Evolutionary conservation across 106 monocot genomes (phyloP).

Genomic region (Dendrobium nobile): DNA sequence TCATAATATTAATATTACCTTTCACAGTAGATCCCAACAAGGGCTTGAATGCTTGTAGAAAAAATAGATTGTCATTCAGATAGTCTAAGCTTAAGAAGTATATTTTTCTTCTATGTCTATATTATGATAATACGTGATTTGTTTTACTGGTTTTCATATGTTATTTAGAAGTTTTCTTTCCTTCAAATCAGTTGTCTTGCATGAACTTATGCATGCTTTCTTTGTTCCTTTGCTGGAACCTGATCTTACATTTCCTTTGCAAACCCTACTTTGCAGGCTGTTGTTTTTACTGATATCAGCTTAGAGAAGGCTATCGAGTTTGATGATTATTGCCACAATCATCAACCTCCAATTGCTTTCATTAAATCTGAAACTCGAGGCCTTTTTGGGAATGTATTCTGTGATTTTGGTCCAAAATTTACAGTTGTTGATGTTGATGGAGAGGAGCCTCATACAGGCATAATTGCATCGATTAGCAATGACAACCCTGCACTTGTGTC

Average conservation of each 20-base stretch:
- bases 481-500: conserved; percentile 65
- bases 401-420: conserved; percentile 94
- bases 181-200: not conserved
- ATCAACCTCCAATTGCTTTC: conserved; percentile 82
- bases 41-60: not conserved
- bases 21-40: too few species aligned
- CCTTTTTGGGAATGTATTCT: conserved; percentile 85
- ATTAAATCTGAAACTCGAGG: conserved; percentile 88
- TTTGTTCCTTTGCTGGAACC: not conserved
- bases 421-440: conserved; percentile 90
- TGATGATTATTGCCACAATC: conserved; percentile 77
- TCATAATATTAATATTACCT: too few species aligned
- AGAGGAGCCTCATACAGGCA: conserved; percentile 85
- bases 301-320: conserved; percentile 73
- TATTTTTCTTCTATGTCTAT: too few species aligned
- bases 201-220: not conserved
- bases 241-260: not conserved
- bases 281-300: conserved; percentile 83
- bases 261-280: conserved; percentile 49
- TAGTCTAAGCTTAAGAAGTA: not conserved
- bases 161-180: not conserved
- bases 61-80: not conserved
- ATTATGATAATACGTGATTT: not conserved
- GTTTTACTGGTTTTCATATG: not conserved
- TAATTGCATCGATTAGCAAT: conserved; percentile 79